Conservation (phyloP, 768 basidiomycete genomes). For the Suillus cothurnatus region DNA sequence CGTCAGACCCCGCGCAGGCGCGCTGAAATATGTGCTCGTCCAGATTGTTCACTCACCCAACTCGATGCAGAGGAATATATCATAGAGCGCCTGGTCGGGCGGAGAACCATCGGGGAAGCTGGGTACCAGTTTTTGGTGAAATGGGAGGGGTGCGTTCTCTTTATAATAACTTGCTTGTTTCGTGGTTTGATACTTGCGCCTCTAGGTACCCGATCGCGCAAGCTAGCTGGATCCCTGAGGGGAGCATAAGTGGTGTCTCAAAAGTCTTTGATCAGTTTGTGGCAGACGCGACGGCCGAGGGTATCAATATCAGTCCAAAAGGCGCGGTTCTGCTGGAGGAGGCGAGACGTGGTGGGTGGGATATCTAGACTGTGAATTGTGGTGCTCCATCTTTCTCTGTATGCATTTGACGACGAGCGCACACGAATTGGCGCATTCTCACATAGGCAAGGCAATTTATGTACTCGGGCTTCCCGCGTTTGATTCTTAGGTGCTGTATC, state of each 20-base stretch:
- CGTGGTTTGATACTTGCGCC: neutral
- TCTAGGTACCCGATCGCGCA: constrained; percentile 29
- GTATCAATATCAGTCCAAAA: constrained; percentile 15
- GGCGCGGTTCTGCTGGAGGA: constrained; percentile 26
- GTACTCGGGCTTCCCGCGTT: neutral
- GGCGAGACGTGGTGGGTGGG: constrained; percentile 24
- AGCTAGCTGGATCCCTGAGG: constrained; percentile 33
- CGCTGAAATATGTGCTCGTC: constrained; percentile 23
- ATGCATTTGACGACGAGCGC: neutral
- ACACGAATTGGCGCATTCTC: neutral
- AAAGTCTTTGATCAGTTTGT: constrained; percentile 20
- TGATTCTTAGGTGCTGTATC: neutral
- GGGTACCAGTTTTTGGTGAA: constrained; percentile 31
- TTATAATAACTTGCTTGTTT: neutral
- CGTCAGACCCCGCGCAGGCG: constrained; percentile 15
- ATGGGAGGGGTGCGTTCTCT: constrained; percentile 33
- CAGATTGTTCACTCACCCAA: constrained; percentile 22
- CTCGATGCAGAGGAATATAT: constrained; percentile 10
- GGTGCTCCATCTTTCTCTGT: neutral
- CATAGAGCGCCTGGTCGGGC: constrained; percentile 31
- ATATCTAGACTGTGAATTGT: neutral
- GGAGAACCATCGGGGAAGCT: constrained; percentile 19
- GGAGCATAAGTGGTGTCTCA: constrained; percentile 24
- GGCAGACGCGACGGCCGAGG: constrained; percentile 20
- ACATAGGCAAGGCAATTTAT: neutral